Conservation (phyloP, 1,139 yeast genomes). For the Saccharomyces hybrid region DNA sequence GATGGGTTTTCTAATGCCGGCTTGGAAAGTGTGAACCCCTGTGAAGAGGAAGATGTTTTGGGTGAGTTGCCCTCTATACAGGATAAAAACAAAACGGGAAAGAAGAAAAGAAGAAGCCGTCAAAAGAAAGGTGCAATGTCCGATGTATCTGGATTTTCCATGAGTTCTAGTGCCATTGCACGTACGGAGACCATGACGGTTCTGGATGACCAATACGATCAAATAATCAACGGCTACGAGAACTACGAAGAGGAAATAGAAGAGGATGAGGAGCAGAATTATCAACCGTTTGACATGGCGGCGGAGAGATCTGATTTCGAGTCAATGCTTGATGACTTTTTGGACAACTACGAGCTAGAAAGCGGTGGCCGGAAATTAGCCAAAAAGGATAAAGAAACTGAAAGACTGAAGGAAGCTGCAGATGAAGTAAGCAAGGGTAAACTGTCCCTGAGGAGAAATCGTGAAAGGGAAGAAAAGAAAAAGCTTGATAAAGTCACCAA, state of each 20-base stretch:
- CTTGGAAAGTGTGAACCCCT: constrained; percentile 9
- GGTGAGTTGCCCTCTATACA: constrained; percentile 51
- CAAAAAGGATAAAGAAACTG: constrained; percentile 54
- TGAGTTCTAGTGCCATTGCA: constrained; percentile 86
- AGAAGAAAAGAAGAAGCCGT: constrained; percentile 50
- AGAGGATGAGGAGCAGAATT: constrained; percentile 48
- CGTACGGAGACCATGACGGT: constrained; percentile 85
- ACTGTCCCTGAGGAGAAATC: constrained; percentile 46
- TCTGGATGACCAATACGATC: constrained; percentile 87
- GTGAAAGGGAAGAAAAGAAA: constrained; percentile 21
- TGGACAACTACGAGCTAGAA: constrained; percentile 80
- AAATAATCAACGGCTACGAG: constrained; percentile 60
- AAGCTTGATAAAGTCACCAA: constrained; percentile 23
- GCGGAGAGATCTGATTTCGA: constrained; percentile 77
- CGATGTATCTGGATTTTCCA: constrained; percentile 82
- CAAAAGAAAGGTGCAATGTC: constrained; percentile 83
- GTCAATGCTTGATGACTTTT: constrained; percentile 80
- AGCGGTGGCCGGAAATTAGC: constrained; percentile 73
- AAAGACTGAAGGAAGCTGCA: constrained; percentile 54
- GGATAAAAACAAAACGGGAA: constrained; percentile 18
- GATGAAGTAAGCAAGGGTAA: constrained; percentile 61
- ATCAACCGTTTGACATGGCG: constrained; percentile 61
- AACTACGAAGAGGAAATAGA: constrained; percentile 44
- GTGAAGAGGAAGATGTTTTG: constrained; percentile 40
- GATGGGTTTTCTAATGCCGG: constrained; percentile 51